Conservation (phyloP, 805 yeast species). For the Geotrichum ghanense region DNA sequence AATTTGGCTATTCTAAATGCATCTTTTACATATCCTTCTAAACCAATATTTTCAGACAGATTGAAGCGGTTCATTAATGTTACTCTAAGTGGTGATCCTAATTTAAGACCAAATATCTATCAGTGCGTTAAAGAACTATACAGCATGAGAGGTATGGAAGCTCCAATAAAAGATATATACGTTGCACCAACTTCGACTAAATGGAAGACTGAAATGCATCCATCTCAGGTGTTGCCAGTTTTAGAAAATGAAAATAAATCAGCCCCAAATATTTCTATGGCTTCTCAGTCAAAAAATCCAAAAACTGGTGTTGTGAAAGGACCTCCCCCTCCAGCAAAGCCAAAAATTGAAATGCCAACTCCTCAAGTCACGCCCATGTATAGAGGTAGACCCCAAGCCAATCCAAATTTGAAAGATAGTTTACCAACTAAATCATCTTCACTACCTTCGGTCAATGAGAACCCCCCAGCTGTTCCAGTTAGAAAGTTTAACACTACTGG, state of each 20-base stretch:
- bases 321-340: conserved; percentile 2
- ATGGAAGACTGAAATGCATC: conserved; percentile 3
- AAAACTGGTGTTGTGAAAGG: background rate
- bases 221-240: conserved; percentile 2
- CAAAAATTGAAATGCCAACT: conserved; percentile 6
- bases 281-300: background rate
- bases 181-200: conserved; percentile 7
- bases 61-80: conserved; percentile 66
- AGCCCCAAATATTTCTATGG: conserved; percentile 3
- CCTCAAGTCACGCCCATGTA: conserved; percentile 18
- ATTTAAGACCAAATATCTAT: conserved; percentile 72
- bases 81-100: conserved; percentile 75
- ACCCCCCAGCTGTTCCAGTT: too few relatives aligned
- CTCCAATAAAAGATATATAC: conserved; percentile 32
- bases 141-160: conserved; percentile 43
- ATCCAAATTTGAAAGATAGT: too few relatives aligned
- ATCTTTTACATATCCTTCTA: conserved; percentile 59
- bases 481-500: too few relatives aligned
- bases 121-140: conserved; percentile 63
- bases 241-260: conserved; percentile 4
- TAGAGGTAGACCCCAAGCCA: conserved; percentile 16
- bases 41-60: conserved; percentile 59
- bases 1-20: conserved; percentile 83
- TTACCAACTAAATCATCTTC: too few relatives aligned
- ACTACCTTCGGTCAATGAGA: too few relatives aligned